Percentiles rank a stretch among this genome's conserved stretches.
phyloP scores from a whole-genome alignment of 352 stramenopile species.

The Albugo laibachii region DNA sequence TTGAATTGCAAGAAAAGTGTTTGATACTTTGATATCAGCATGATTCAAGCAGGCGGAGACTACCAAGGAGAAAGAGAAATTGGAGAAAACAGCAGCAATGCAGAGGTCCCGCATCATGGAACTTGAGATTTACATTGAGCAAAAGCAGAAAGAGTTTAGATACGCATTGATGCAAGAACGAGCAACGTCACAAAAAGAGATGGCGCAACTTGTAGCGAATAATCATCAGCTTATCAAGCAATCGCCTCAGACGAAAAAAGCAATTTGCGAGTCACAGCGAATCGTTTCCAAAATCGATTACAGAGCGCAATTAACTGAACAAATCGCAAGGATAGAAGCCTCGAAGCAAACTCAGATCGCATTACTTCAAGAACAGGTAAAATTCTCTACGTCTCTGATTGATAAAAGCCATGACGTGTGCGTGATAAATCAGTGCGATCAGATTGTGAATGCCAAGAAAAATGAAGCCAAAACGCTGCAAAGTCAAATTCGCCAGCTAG shows the following conservation, averaged over 20 bases:
- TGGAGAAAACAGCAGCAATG: slow-evolving; percentile 25
- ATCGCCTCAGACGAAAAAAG: slow-evolving; percentile 2
- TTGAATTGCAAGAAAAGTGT: background rate
- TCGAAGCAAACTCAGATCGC: too few relatives aligned
- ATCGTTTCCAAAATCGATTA: slow-evolving; percentile 1
- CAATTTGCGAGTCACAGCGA: slow-evolving; percentile 3
- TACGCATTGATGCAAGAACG: slow-evolving; percentile 26
- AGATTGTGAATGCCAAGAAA: too few relatives aligned
- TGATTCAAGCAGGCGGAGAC: slow-evolving; percentile 25
- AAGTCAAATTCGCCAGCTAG: too few relatives aligned
- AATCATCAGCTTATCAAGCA: slow-evolving; percentile 5
- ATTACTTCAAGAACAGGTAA: too few relatives aligned
- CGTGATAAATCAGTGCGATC: too few relatives aligned
- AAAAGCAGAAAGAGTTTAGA: slow-evolving; percentile 43
- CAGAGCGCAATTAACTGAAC: slow-evolving; percentile 2
- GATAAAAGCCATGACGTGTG: too few relatives aligned
- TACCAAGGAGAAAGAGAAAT: slow-evolving; percentile 50
- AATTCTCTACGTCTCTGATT: too few relatives aligned
- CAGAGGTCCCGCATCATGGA: slow-evolving; percentile 23
- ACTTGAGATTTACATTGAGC: slow-evolving; percentile 25
- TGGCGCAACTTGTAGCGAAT: slow-evolving; percentile 10
- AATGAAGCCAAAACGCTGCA: too few relatives aligned
- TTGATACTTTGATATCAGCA: background rate
- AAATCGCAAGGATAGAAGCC: background rate
- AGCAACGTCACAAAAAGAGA: slow-evolving; percentile 22